Evolutionary conservation across 306 rosid species (phyloP), one percentile per base, ranked within the genome.

Genomic region (Datisca glomerata): DNA sequence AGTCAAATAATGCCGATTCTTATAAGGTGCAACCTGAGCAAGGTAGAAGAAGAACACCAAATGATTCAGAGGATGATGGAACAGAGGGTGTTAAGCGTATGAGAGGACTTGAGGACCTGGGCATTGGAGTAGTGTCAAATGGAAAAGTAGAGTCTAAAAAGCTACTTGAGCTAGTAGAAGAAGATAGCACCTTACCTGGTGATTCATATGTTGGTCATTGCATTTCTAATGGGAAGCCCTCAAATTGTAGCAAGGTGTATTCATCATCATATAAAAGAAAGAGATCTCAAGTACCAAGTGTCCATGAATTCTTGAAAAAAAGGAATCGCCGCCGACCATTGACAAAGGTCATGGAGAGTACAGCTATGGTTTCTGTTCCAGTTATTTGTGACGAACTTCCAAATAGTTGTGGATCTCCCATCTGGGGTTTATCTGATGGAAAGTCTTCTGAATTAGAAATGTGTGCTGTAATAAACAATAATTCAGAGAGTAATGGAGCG

Each of bases 1-100:
- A 80, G 65, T 84, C 92, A 39, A 80, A 75, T 68, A 81, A 56
- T 56, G 67, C 63, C 55, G 67, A 68, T 73, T 71, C 85, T 43
- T 66, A 71, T 27, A 91, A 91, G 76, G 24, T 17, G 73, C 84
- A 68, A 59, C 44, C 75, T 66, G 51, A 65, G 73, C 79, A 63
- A 55, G 83, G 78, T 44, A 79, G 93, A 64, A 72, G 95, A 66
- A 74, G 69, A 75, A 91, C 96, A 41, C 98, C 96, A 37, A 80
- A 84, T 73, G 98, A 91, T 76, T 91, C 96, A 0, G 98, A 91
- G 77, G 93, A 91, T 53, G 98, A 89, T 46, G 94, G 95, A 61
- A 77, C 77, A 14, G 93, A 83, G 77, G 93, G 97, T 37, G 81
- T 91, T 31, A 78, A 78, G 72, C 74, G 94, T 49, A 91, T 91